Percentiles rank a stretch among this genome's conserved stretches.
Evolutionary conservation across 768 basidiomycete genomes (phyloP).

Genomic region (Kwoniella dejecticola): DNA sequence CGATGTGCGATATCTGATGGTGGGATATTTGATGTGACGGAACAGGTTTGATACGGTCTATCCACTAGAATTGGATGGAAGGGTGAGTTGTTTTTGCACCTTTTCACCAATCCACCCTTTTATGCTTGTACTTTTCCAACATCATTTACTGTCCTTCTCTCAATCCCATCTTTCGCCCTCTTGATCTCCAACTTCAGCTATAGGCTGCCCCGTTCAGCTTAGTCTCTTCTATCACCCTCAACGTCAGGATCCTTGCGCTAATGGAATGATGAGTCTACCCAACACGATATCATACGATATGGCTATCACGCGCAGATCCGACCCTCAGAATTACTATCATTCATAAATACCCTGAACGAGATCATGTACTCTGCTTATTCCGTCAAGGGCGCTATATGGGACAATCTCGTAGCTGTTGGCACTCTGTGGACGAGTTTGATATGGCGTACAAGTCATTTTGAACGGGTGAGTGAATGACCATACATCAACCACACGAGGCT

Average conservation of each 20-base stretch:
- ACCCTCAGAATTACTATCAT: slow-evolving; percentile 84
- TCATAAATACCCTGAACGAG: slow-evolving; percentile 88
- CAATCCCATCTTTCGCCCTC: no score
- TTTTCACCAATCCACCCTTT: no score
- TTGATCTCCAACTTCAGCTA: no score
- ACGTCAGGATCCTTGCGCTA: not conserved
- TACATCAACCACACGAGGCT: no score
- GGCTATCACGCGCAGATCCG: slow-evolving; percentile 81
- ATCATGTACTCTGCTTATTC: slow-evolving; percentile 84
- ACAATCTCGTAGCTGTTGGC: slow-evolving; percentile 76
- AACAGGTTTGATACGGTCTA: slow-evolving; percentile 74
- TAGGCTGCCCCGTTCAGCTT: no score
- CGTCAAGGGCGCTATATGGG: slow-evolving; percentile 67
- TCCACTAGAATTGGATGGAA: slow-evolving; percentile 87
- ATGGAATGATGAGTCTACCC: no score
- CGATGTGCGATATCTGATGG: no score
- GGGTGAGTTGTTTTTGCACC: slow-evolving; percentile 62
- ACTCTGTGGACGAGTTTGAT: slow-evolving; percentile 77
- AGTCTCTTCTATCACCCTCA: not conserved
- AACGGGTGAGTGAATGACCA: slow-evolving; percentile 62
- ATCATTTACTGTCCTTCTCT: no score
- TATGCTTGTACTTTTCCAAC: no score
- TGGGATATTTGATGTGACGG: not conserved
- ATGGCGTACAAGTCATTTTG: slow-evolving; percentile 74
- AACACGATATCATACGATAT: no score